Base-by-base conservation (phyloP, 2,329 filamentous ascomycete species). In the Teratosphaeria epicoccoides region DNA sequence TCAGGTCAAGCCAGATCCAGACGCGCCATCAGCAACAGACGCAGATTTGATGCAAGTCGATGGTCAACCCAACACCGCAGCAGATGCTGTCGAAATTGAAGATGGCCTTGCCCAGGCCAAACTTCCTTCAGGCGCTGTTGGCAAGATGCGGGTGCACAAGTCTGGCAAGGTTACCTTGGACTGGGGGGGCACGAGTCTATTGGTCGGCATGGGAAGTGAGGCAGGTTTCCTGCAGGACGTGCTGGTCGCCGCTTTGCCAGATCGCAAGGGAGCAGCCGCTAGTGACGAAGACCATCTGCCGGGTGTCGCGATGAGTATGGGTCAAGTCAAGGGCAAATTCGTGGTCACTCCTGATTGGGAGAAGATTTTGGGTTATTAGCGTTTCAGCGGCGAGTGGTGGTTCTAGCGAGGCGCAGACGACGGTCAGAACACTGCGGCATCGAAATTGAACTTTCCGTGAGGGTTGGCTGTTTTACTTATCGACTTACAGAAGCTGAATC, bases 251-350 rank as follows among this genome's bases (percentile, higher is more conserved):
- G 63, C 60, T 48, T 33, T 48, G 49, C 43, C 47, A 12, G 46
- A 63, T 12, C 63, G 45, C 25, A 63, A 64, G 47, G 62, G 58
- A 9, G 54, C 52, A 23, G 49, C 49, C 23, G 56, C 52, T 17
- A 51, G 52, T 26, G 53, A 55, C 7, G 50, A 67, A 14, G 64
- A 66, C 44, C 53, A 61, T 11, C 52, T 53, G 22, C 56, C 55
- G 17, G 73, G 73, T 1, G 70, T 71, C 51, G 73, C 76, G 33
- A 76, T 75, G 66, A 75, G 75, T 2, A 77, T 84, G 70, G 81
- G 80, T 7, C 75, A 81, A 59, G 71, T 84, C n/a, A 79, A 76
- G 64, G 79, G 78, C 50, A 83, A 82, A 66, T 82, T 83, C 61
- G 78, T 83, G 2, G 76, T 83, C 28, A 77, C 73, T 48, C 81